phyloP scores from a whole-genome alignment of 1,139 yeast species.

The Yamadazyma spencermartinsiae region DNA sequence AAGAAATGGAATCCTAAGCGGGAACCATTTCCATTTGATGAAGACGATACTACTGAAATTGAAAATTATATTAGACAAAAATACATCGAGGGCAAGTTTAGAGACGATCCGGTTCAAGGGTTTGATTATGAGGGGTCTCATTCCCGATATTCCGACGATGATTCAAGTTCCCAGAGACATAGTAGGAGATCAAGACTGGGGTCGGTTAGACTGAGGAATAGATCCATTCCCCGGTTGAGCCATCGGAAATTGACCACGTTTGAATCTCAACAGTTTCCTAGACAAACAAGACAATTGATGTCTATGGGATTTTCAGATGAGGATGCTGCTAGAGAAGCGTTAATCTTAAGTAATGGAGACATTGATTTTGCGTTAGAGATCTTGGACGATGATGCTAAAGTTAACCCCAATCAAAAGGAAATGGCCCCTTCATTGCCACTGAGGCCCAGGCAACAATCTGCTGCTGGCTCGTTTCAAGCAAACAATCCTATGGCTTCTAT shows the following conservation, averaged over 20 bases:
- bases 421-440: slow-evolving; percentile 49
- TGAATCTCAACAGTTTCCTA: slow-evolving; percentile 42
- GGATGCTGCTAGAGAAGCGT: slow-evolving; percentile 52
- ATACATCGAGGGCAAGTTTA: slow-evolving; percentile 47
- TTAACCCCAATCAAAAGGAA: slow-evolving; percentile 39
- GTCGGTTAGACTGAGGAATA: slow-evolving; percentile 15
- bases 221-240: slow-evolving; percentile 33
- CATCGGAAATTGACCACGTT: slow-evolving; percentile 45
- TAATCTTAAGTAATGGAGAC: slow-evolving; percentile 48
- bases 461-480: slow-evolving; percentile 13
- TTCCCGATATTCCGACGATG: slow-evolving; percentile 15
- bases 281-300: slow-evolving; percentile 39
- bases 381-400: slow-evolving; percentile 39
- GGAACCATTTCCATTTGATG: slow-evolving; percentile 71
- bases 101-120: slow-evolving; percentile 32
- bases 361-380: slow-evolving; percentile 50
- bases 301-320: slow-evolving; percentile 49
- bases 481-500: slow-evolving; percentile 21
- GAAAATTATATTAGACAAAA: slow-evolving; percentile 55
- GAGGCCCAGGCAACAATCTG: slow-evolving; percentile 31
- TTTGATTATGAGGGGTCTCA: slow-evolving; percentile 21
- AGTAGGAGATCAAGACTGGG: slow-evolving; percentile 14
- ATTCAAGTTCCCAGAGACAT: slow-evolving; percentile 8
- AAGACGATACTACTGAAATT: slow-evolving; percentile 51
- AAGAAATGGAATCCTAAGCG: slow-evolving; percentile 61